Evolutionary conservation across 225 moss, liverwort and hornwort species (phyloP), one percentile per base, ranked within the genome.

Genomic region (Polytrichum formosum): DNA sequence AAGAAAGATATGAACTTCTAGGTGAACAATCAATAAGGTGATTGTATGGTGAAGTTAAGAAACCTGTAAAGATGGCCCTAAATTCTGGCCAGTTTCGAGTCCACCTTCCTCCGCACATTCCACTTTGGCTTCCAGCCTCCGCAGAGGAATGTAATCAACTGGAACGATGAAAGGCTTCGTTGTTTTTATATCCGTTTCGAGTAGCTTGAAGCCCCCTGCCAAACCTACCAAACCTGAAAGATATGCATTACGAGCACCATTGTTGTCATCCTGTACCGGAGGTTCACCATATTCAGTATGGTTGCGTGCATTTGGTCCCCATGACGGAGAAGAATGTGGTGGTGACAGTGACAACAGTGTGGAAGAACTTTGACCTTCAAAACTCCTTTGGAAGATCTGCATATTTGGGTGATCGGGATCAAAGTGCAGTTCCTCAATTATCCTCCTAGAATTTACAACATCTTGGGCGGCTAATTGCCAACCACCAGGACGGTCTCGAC

Each of bases 321-420:
- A 77, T 54, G 67, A 46, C 68, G 71, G 74, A 76, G 87, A 78
- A 72, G 80, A 83, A 27, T 80, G 87, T 29, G 80, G 80, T 7
- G 83, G 87, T 26, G 87, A 78, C 25, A 83, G 80, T 53, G 83
- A 83, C 68, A 87, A 67, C 29, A 83, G 22, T 26, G 73, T 68
- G 71, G 83, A 80, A 28, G 83, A 78, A 27, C 78, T 81, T 74
- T 78, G 73, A 37, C 68, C 83, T 69, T 78, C 86, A 7, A 77
- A 86, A 35, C 7, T 77, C 37, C 72, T 75, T 70, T 80, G 82
- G 70, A 73, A 77, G 33, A 64, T 72, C 26, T n/a, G 53, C 54
- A 59, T 55, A 55, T 35, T 67, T 65, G 73, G 56, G 46, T 65
- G 62, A 30, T 82, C 66, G 26, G 69, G 54, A 63, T 66, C 67